Percentiles rank a stretch among this genome's conserved stretches.
phyloP scores from a whole-genome alignment of 495 filamentous ascomycete genomes.

The Rhypophila decipiens region DNA sequence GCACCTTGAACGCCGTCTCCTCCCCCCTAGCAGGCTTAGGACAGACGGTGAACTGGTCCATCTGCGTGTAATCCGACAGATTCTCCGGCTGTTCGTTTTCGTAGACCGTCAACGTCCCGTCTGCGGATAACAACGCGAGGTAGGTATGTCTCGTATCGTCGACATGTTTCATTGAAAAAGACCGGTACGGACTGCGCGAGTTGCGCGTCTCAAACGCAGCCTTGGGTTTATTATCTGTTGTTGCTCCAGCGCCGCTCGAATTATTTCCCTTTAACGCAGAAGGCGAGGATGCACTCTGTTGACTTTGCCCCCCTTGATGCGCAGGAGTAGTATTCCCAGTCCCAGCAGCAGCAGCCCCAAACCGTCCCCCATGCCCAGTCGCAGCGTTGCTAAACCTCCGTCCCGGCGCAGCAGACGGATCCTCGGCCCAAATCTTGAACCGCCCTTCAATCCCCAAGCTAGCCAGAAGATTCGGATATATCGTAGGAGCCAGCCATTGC shows the following conservation, averaged over 20 bases:
- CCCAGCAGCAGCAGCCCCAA: neutral
- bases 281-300: too few relatives aligned
- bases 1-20: conserved; percentile 78
- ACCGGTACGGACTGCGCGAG: conserved; percentile 47
- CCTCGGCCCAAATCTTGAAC: conserved; percentile 87
- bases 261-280: too few relatives aligned
- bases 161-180: conserved; percentile 74
- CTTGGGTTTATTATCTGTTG: conserved; percentile 7
- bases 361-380: too few relatives aligned
- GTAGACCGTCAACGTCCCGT: conserved; percentile 71
- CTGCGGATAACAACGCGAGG: conserved; percentile 74
- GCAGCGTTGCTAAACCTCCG: conserved; percentile 59
- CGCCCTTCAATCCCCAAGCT: conserved; percentile 78
- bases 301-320: too few relatives aligned
- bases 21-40: conserved; percentile 56
- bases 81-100: conserved; percentile 86
- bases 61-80: conserved; percentile 63
- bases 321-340: neutral
- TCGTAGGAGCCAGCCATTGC: conserved; percentile 62
- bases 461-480: conserved; percentile 51
- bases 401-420: conserved; percentile 66
- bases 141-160: conserved; percentile 62
- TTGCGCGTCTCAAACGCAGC: conserved; percentile 42
- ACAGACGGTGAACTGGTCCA: conserved; percentile 63
- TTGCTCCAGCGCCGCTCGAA: conserved; percentile 5